Conservation (phyloP, 495 filamentous ascomycete genomes). For the Neurospora cerealis region DNA sequence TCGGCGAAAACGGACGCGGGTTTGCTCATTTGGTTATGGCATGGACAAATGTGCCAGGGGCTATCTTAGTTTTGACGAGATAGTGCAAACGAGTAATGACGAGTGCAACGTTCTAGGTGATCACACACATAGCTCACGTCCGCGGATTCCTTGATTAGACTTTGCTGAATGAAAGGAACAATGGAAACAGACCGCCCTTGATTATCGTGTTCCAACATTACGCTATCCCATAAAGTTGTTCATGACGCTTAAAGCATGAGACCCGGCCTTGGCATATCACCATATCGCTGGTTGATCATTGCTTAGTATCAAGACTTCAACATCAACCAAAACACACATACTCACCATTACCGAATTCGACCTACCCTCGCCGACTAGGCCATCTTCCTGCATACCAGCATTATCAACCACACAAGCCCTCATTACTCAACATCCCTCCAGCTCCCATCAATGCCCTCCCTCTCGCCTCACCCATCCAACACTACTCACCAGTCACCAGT, state of each 20-base stretch:
- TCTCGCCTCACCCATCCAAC: not conserved
- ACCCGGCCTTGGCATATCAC: not conserved
- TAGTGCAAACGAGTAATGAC: constrained; percentile 16
- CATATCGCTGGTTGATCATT: not conserved
- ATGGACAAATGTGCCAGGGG: constrained; percentile 19
- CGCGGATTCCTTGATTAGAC: not conserved
- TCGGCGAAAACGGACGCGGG: constrained; percentile 31
- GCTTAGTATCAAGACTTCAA: not conserved
- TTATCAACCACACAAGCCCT: not conserved
- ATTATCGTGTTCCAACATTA: not conserved
- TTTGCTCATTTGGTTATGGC: constrained; percentile 20
- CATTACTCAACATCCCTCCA: too few relatives aligned
- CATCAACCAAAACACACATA: not conserved
- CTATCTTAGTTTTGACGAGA: constrained; percentile 25
- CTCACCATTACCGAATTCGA: not conserved
- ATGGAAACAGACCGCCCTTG: not conserved
- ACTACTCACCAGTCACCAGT: not conserved
- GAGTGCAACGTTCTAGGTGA: constrained; percentile 15
- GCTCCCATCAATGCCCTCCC: not conserved
- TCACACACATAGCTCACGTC: not conserved
- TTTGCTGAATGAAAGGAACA: not conserved
- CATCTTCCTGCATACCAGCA: not conserved
- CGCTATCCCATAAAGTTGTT: not conserved
- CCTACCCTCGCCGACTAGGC: not conserved
- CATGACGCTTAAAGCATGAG: not conserved